Percentiles rank a stretch among this genome's conserved stretches.
These are phyloP conservation scores for Phytopythium vexans DNA, from an alignment of 352 stramenopile genomes.

Conservation along the genomic window DNA sequence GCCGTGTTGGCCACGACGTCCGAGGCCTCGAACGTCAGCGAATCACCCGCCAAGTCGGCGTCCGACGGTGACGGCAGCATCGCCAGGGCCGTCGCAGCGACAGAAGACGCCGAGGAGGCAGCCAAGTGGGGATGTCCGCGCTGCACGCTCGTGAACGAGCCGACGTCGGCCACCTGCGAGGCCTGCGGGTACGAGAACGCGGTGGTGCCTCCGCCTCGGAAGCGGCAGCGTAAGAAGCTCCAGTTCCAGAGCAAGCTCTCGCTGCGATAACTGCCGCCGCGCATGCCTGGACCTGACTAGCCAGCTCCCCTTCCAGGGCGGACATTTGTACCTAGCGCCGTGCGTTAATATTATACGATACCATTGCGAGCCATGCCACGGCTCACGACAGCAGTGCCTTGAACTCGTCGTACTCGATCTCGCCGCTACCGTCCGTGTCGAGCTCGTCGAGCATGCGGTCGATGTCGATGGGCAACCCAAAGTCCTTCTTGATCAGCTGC, in stretches of 20 bases:
- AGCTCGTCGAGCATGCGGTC: conserved; percentile 96
- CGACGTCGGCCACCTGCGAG: conserved; percentile 45
- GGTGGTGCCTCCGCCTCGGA: conserved; percentile 30
- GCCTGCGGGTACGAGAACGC: conserved; percentile 58
- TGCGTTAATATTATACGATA: too few species aligned
- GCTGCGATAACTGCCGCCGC: conserved; percentile 28
- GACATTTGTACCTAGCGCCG: too few species aligned
- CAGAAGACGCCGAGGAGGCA: conserved; percentile 8
- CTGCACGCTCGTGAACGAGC: conserved; percentile 80
- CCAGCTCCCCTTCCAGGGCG: too few species aligned
- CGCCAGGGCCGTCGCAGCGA: not conserved
- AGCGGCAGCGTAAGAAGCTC: conserved; percentile 65
- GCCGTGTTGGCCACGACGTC: conserved; percentile 3
- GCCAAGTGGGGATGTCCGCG: conserved; percentile 69
- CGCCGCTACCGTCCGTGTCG: conserved; percentile 91
- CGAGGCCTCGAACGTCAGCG: conserved; percentile 5
- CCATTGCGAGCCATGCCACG: not conserved
- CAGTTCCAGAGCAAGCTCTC: conserved; percentile 82
- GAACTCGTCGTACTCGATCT: conserved; percentile 97
- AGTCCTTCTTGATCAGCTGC: conserved; percentile 96
- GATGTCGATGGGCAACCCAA: conserved; percentile 95
- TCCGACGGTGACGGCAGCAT: not conserved
- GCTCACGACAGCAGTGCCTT: conserved; percentile 86
- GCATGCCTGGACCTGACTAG: not conserved
- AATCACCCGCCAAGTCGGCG: not conserved